A percentile compares a stretch with the other conserved stretches of the same genome.
Evolutionary conservation across 192 early-diverging fungal genomes (phyloP).

Genomic region (Lobosporangium transversale): DNA sequence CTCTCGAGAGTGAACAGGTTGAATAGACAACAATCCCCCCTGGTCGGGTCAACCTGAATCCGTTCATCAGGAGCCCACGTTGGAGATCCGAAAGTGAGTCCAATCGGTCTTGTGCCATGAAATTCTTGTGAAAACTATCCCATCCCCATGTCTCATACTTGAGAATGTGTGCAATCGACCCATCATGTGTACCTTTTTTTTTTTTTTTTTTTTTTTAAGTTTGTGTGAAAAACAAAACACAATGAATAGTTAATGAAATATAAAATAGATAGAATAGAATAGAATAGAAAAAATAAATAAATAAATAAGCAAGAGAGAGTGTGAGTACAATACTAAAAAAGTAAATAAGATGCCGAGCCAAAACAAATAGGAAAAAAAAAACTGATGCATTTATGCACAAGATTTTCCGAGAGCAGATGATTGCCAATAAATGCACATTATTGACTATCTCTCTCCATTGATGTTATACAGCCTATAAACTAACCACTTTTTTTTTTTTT

Average conservation of each 20-base stretch:
- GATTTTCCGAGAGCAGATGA: neutral
- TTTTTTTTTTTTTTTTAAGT: no score
- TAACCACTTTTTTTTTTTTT: no score
- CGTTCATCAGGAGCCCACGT: slow-evolving; percentile 75
- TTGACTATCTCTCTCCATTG: no score
- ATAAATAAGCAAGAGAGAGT: neutral
- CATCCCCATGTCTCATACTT: slow-evolving; percentile 85
- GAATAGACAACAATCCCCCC: slow-evolving; percentile 91
- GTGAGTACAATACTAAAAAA: neutral
- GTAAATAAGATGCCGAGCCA: no score
- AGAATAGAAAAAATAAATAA: neutral
- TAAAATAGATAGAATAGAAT: neutral
- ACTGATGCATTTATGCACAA: no score
- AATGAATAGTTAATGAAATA: no score
- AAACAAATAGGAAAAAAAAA: no score
- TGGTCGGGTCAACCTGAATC: slow-evolving; percentile 75
- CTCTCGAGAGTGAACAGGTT: slow-evolving; percentile 77
- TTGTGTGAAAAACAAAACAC: neutral
- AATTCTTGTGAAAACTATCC: slow-evolving; percentile 82
- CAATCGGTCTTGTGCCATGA: slow-evolving; percentile 72
- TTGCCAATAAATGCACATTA: no score
- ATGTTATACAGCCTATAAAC: no score
- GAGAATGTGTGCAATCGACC: slow-evolving; percentile 79
- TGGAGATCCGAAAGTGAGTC: slow-evolving; percentile 71
- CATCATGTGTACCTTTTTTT: slow-evolving; percentile 84